Evolutionary conservation across 2,329 filamentous ascomycete species (phyloP), one percentile per base, ranked within the genome.

Genomic region (Fusarium begoniae): DNA sequence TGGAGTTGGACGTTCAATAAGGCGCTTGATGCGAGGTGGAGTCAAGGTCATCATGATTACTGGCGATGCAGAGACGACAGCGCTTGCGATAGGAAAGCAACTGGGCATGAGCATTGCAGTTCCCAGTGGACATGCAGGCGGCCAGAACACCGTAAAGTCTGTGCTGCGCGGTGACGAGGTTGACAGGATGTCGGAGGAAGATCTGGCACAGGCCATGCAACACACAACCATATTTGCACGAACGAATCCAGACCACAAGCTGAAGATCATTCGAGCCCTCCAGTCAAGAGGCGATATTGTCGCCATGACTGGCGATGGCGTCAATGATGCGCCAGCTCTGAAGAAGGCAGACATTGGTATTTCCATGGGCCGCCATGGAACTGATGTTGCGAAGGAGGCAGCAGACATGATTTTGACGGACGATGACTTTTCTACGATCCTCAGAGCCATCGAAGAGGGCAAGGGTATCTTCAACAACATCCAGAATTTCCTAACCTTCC

Each of bases 401-500:
- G 92, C 94, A n/a, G 94, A 96, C 79, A 97, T 97, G 94, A 96
- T 97, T 73, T 85, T 97, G 59, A 96, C 94, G 0, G 93, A 96
- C 76, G 94, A 97, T 81, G 93, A 96, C 82, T 96, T 97, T 81
- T 94, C 93, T 1, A 96, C 94, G 10, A 99, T 99, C 72, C 88
- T 99, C 17, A 93, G 92, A 68, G 96, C 96, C 37, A 99, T 99
- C 71, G 96, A 99, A 82, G 96, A 99, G 85, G 97, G 96, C 83
- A 99, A 99, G 83, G 96, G 95, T 63, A 99, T 99, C 77, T 99
- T 99, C 84, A 98, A 96, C 88, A 99, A 99, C 82, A 98, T 99
- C 75, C 96, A 99, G 81, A 99, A 99, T 83, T 99, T 99, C 84
- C 89, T 99, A 73, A 98, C 96, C 1, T 99, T 99, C 84, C 97